These are phyloP conservation scores for Pseudophaeomoniella oleicola DNA, from an alignment of 2,329 filamentous ascomycete genomes.

Conservation along the genomic window DNA sequence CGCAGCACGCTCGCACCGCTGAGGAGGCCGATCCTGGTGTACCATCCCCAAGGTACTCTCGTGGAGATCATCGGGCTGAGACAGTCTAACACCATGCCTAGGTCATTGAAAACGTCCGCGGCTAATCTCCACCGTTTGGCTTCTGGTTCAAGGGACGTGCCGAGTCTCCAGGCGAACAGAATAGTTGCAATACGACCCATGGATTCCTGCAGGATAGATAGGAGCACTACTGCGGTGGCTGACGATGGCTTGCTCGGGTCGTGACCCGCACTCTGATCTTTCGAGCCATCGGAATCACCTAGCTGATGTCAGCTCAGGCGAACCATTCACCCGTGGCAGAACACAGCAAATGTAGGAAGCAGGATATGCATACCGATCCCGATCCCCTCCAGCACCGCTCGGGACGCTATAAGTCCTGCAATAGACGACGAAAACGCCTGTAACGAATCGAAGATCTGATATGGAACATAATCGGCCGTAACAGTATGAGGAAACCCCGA, in stretches of 20 bases:
- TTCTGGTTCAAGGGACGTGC: conserved; percentile 72
- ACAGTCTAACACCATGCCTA: conserved; percentile 73
- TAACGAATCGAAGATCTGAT: conserved; percentile 45
- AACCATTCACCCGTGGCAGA: neutral
- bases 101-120: conserved; percentile 79
- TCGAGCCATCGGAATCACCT: conserved; percentile 1
- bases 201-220: conserved; percentile 71
- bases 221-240: conserved; percentile 64
- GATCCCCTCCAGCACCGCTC: conserved; percentile 63
- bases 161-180: conserved; percentile 67
- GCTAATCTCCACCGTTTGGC: conserved; percentile 81
- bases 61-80: conserved; percentile 58
- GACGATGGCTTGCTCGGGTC: conserved; percentile 22
- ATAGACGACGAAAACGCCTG: conserved; percentile 78
- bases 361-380: conserved; percentile 49
- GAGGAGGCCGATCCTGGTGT: conserved; percentile 40
- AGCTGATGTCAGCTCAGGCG: conserved; percentile 4
- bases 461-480: conserved; percentile 54
- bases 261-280: neutral
- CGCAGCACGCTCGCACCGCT: conserved; percentile 47
- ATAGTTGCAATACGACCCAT: conserved; percentile 75
- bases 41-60: conserved; percentile 12
- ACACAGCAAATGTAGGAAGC: neutral
- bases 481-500: conserved; percentile 82
- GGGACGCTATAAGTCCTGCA: conserved; percentile 61